Percentiles rank a stretch among this genome's conserved stretches.
Evolutionary conservation across 2,329 filamentous ascomycete genomes (phyloP).

Genomic region (Fusarium vanettenii): DNA sequence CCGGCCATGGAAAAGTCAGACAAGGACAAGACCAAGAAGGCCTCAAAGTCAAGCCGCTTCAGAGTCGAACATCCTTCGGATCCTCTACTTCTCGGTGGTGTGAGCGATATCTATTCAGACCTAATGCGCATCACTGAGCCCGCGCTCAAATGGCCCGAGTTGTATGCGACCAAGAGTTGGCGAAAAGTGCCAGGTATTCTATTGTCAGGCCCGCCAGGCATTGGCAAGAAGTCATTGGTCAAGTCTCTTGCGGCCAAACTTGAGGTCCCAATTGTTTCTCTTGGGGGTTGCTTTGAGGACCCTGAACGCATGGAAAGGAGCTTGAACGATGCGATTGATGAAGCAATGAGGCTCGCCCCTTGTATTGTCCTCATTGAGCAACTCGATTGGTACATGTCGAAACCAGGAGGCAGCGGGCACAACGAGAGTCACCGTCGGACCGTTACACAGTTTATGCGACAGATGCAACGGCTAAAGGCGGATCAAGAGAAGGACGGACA

Average conservation of each 20-base stretch:
- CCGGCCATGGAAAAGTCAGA: slow-evolving; percentile 39
- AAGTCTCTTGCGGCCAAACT: slow-evolving; percentile 78
- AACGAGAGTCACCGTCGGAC: slow-evolving; percentile 92
- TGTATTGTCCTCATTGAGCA: slow-evolving; percentile 93
- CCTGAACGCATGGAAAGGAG: slow-evolving; percentile 54
- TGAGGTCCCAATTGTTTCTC: slow-evolving; percentile 77
- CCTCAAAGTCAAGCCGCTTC: slow-evolving; percentile 45
- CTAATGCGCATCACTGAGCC: slow-evolving; percentile 28
- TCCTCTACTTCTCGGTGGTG: slow-evolving; percentile 44
- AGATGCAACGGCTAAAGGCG: slow-evolving; percentile 84
- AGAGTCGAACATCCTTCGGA: slow-evolving; percentile 44
- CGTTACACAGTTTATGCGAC: slow-evolving; percentile 83
- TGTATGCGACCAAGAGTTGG: slow-evolving; percentile 26
- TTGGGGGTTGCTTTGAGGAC: slow-evolving; percentile 51
- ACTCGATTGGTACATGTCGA: slow-evolving; percentile 86
- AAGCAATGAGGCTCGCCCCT: slow-evolving; percentile 86
- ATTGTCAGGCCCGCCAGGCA: slow-evolving; percentile 82
- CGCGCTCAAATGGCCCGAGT: slow-evolving; percentile 36
- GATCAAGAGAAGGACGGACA: slow-evolving; percentile 77
- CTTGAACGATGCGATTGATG: slow-evolving; percentile 66
- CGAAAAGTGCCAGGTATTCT: slow-evolving; percentile 67
- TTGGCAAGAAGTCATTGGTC: slow-evolving; percentile 83
- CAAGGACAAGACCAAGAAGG: slow-evolving; percentile 49
- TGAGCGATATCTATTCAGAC: slow-evolving; percentile 40
- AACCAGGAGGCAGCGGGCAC: slow-evolving; percentile 79